Evolutionary conservation across 2,329 filamentous ascomycete genomes (phyloP).

Genomic region (Aspergillus jensenii): DNA sequence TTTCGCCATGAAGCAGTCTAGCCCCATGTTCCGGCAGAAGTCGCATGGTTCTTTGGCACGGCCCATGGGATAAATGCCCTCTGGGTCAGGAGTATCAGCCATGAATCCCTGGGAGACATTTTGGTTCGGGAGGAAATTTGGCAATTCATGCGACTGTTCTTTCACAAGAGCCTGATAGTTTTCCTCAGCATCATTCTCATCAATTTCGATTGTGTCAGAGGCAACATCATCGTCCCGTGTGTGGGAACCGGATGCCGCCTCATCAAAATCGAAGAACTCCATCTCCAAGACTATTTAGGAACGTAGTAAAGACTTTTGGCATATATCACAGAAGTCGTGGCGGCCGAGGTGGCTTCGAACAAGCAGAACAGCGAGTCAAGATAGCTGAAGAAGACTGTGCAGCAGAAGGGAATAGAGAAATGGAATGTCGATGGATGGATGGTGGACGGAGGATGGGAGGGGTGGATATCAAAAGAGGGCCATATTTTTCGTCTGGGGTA

Average conservation of each 20-base stretch:
- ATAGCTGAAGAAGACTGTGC: background rate
- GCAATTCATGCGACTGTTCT: conserved; percentile 40
- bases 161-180: conserved; percentile 43
- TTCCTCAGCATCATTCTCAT: conserved; percentile 38
- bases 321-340: background rate
- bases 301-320: background rate
- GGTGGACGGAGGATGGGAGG: conserved; percentile 9
- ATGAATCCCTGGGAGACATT: conserved; percentile 19
- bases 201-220: conserved; percentile 38
- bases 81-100: conserved; percentile 22
- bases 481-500: conserved; percentile 29
- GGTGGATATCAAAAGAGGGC: conserved; percentile 18
- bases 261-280: conserved; percentile 51
- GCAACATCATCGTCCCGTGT: conserved; percentile 40
- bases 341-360: background rate
- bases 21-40: conserved; percentile 46
- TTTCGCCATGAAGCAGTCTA: conserved; percentile 48
- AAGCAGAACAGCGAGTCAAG: background rate
- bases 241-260: conserved; percentile 41
- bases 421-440: background rate
- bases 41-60: conserved; percentile 47
- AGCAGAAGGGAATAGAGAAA: background rate
- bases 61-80: conserved; percentile 44
- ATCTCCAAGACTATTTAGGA: conserved; percentile 24
- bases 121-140: conserved; percentile 27